Evolutionary conservation across 208 protist species (phyloP), one percentile per base, ranked within the genome.

Genomic region (Wallacemonas sp.): DNA sequence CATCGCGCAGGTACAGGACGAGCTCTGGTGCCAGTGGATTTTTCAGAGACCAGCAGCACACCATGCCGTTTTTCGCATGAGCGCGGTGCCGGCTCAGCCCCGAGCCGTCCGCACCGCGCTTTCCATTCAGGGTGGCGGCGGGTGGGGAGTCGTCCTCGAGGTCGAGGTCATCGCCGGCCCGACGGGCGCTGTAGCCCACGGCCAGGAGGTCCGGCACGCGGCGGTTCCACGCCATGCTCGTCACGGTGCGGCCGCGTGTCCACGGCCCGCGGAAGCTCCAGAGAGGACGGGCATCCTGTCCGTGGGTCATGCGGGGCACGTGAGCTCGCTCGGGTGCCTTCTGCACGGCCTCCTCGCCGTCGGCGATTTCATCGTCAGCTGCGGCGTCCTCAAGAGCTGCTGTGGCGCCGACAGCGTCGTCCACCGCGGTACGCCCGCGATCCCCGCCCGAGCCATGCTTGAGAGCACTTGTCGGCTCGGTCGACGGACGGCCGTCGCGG

Each of bases 21-120:
- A 94, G 78, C 76, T 98, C 92, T 2, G 93, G 95, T 4, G 89
- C 78, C 17, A 94, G 69, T 5, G 92, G 93, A 65, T 98, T 98
- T 71, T 98, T 98, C n/a, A 98, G 76, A n/a, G 95, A 97, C 97
- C 97, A 99, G 79, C 93, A 97, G 71, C 94, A 94, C 34, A 99
- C 77, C 61, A 98, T 74, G 13, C 97, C 97, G 15, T 52, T 29
- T 39, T 39, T 41, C 22, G 24, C 46, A 17, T 63, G 53, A 0
- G 50, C 37, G 1, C 50, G 50, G 32, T 57, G 50, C 6, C 50
- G 50, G 29, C 50, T 57, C 9, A 57, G 50, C 30, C 26, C 32
- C 17, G n/a, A 10, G 22, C 32, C 50, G 50, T 41, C 30, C 13
- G 6, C n/a, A n/a, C n/a, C 21, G 13, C 30, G 3, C 3, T 57